Evolutionary conservation across 345 rosid genomes (phyloP).

Genomic region (Rubroshorea leprosula): DNA sequence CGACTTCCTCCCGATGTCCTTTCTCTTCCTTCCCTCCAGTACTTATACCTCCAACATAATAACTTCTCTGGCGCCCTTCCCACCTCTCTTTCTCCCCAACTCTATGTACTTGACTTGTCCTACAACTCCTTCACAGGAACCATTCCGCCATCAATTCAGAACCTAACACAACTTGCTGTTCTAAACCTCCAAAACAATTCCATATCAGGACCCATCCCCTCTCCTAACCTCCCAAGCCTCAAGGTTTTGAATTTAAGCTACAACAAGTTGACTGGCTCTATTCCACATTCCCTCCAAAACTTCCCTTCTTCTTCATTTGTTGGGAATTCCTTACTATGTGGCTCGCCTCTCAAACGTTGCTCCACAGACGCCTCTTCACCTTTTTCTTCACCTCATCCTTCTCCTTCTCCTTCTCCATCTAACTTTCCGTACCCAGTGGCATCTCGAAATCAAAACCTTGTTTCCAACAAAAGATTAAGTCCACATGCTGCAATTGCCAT

Average conservation of each 20-base stretch:
- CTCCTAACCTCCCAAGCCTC: constrained; percentile 42
- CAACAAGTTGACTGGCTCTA: constrained; percentile 57
- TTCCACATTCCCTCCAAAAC: constrained; percentile 43
- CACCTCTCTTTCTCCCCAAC: constrained; percentile 28
- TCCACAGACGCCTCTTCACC: constrained; percentile 21
- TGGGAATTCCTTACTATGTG: constrained; percentile 65
- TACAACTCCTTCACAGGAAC: constrained; percentile 54
- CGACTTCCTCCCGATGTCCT: constrained; percentile 54
- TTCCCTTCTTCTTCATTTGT: constrained; percentile 43
- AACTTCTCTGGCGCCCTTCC: constrained; percentile 54
- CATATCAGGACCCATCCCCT: constrained; percentile 43
- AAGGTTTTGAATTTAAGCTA: constrained; percentile 50
- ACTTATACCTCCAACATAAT: constrained; percentile 60
- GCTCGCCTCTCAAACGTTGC: constrained; percentile 46
- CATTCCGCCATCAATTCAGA: constrained; percentile 35
- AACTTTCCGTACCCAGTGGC: constrained; percentile 24
- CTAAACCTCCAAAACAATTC: constrained; percentile 53
- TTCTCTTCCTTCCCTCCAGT: constrained; percentile 49
- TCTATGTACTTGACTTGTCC: constrained; percentile 59
- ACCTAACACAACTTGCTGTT: constrained; percentile 33
- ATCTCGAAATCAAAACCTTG: constrained; percentile 17
- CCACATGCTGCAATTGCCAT: constrained; percentile 41
- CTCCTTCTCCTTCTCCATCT: constrained; percentile 34
- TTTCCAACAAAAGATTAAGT: constrained; percentile 29
- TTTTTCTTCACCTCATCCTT: constrained; percentile 19